Percentiles rank a stretch among this genome's conserved stretches.
Conservation (phyloP, 306 rosid genomes). For the Citrullus amarus region DNA sequence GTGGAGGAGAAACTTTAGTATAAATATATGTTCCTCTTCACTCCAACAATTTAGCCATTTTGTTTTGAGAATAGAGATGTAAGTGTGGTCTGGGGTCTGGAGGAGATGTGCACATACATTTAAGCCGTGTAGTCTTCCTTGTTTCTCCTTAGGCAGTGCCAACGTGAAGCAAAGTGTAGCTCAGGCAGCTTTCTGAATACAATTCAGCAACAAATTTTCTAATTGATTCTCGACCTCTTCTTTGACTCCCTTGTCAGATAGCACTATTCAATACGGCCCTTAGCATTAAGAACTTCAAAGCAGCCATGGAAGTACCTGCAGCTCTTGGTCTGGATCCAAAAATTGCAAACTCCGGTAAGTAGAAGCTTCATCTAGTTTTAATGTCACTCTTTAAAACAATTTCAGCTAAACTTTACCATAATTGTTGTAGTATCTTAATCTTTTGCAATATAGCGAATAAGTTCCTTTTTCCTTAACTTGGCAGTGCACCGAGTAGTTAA, state of each 20-base stretch:
- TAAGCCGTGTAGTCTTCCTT: neutral
- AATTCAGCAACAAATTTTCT: neutral
- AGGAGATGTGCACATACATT: neutral
- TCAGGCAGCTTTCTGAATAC: neutral
- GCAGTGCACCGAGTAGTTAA: conserved; percentile 60
- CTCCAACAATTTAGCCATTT: neutral
- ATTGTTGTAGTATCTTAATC: neutral
- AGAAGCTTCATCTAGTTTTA: conserved; percentile 7
- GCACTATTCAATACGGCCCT: conserved; percentile 67
- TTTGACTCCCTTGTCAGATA: conserved; percentile 35
- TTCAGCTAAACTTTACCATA: neutral
- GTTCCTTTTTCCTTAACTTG: conserved; percentile 16
- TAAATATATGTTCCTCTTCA: neutral
- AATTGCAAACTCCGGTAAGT: conserved; percentile 73
- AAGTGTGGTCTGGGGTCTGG: neutral
- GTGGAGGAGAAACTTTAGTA: neutral
- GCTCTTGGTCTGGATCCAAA: conserved; percentile 88
- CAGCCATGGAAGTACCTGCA: conserved; percentile 94
- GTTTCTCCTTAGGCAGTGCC: neutral
- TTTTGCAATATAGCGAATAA: conserved; percentile 1
- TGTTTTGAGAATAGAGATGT: neutral
- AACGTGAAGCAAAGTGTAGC: neutral
- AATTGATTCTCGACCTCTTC: conserved; percentile 5
- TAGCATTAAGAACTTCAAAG: conserved; percentile 72
- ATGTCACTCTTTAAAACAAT: conserved; percentile 1